Percentiles rank a stretch among this genome's conserved stretches.
Evolutionary conservation across 495 filamentous ascomycete species (phyloP).

Genomic region (Filosporella fistucella): DNA sequence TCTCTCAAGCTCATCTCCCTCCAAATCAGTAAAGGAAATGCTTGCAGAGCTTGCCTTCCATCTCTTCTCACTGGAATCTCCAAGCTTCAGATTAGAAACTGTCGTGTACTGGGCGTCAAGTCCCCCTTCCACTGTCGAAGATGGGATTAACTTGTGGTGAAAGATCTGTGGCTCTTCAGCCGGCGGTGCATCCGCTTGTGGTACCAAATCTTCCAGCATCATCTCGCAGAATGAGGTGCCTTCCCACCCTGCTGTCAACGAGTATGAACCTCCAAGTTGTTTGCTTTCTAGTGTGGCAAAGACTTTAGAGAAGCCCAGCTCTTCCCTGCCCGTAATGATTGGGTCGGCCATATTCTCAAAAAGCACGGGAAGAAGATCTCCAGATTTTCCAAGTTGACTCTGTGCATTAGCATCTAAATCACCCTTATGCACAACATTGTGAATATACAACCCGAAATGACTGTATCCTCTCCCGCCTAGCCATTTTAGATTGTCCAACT

Average conservation of each 20-base stretch:
- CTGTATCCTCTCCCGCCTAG: conserved; percentile 48
- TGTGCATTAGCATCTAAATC: background rate
- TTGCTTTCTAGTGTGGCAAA: conserved; percentile 41
- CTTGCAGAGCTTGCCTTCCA: conserved; percentile 6
- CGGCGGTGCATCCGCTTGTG: background rate
- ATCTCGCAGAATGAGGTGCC: conserved; percentile 27
- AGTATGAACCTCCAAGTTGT: conserved; percentile 28
- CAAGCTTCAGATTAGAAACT: background rate
- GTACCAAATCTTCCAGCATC: background rate
- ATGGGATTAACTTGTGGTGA: background rate
- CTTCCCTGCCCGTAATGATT: conserved; percentile 46
- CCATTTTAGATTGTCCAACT: conserved; percentile 45
- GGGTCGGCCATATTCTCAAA: conserved; percentile 49
- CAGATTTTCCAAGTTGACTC: conserved; percentile 28
- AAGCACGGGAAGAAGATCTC: conserved; percentile 47
- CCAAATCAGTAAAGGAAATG: conserved; percentile 1
- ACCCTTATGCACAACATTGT: conserved; percentile 45
- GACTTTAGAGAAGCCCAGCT: conserved; percentile 51
- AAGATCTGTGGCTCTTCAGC: background rate
- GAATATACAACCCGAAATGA: conserved; percentile 49
- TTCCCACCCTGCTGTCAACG: conserved; percentile 41
- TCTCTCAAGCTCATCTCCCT: conserved; percentile 21
- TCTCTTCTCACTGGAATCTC: conserved; percentile 1
- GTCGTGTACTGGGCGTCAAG: background rate
- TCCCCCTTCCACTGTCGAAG: background rate